These are phyloP conservation scores for Backusella parvicylindrica DNA, from an alignment of 192 early-diverging fungal genomes.

Conservation along the genomic window DNA sequence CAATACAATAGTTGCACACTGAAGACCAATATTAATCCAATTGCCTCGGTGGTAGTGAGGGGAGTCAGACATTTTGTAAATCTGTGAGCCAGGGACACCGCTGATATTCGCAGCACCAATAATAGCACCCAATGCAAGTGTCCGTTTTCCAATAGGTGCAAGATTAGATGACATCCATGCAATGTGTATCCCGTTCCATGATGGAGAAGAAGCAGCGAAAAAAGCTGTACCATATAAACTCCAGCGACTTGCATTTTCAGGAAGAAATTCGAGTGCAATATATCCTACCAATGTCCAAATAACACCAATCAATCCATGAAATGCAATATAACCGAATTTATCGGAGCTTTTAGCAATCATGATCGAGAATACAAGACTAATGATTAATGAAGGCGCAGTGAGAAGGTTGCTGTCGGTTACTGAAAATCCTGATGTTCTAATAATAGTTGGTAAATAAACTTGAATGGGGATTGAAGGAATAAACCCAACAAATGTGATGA, in stretches of 20 bases:
- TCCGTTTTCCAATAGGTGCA: conserved; percentile 23
- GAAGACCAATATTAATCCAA: conserved; percentile 43
- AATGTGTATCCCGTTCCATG: conserved; percentile 11
- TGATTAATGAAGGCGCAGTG: conserved; percentile 21
- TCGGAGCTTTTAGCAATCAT: conserved; percentile 4
- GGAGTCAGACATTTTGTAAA: conserved; percentile 33
- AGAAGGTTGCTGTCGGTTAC: conserved; percentile 19
- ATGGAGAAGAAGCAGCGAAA: conserved; percentile 23
- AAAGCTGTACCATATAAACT: conserved; percentile 34
- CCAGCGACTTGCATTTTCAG: conserved; percentile 29
- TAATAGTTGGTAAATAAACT: conserved; percentile 19
- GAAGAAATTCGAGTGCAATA: conserved; percentile 27
- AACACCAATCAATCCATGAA: neutral
- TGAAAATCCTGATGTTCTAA: conserved; percentile 13
- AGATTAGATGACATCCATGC: conserved; percentile 27
- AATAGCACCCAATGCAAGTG: conserved; percentile 7
- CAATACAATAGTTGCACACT: neutral
- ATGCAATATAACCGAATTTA: neutral
- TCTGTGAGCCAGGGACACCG: conserved; percentile 24
- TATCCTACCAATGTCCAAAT: conserved; percentile 23
- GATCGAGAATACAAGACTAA: conserved; percentile 16
- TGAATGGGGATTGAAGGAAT: conserved; percentile 9
- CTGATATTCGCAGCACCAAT: conserved; percentile 21
- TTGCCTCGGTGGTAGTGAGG: conserved; percentile 50
- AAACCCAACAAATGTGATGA: neutral